A percentile compares a stretch with the other conserved stretches of the same genome.
These are phyloP conservation scores for Trichoderma harzianum DNA, from an alignment of 2,329 filamentous ascomycete species.

Conservation along the genomic window DNA sequence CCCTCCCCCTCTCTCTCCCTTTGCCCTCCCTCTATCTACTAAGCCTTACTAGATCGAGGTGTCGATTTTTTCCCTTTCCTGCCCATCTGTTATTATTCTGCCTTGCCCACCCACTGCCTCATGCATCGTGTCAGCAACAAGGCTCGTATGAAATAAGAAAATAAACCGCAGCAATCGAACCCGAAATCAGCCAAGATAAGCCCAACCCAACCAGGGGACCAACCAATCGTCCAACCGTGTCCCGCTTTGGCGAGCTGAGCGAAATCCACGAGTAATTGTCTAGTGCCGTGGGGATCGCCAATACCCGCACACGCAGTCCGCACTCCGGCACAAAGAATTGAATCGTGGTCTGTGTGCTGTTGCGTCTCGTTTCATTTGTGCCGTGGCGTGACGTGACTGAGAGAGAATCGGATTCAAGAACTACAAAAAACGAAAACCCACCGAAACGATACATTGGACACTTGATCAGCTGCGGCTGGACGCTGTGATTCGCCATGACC, in stretches of 20 bases:
- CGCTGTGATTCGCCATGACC: constrained; percentile 46
- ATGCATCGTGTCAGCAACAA: not conserved
- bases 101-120: not conserved
- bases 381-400: not conserved
- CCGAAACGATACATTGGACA: not conserved
- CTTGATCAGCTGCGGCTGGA: not conserved
- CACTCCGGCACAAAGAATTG: not conserved
- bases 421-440: not conserved
- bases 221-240: not conserved
- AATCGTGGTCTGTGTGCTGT: not conserved
- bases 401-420: not conserved
- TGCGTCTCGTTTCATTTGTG: not conserved
- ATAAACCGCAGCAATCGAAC: not conserved
- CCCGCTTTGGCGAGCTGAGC: not conserved
- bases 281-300: constrained; percentile 14
- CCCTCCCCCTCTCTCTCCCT: not conserved
- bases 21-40: not conserved
- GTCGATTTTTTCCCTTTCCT: not conserved
- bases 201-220: not conserved
- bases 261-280: not conserved
- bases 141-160: not conserved
- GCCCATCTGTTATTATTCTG: not conserved
- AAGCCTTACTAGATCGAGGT: not conserved
- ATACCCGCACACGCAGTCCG: not conserved
- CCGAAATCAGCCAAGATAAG: not conserved